phyloP scores from a whole-genome alignment of 139 green algal genomes.

The Micractinium conductrix region DNA sequence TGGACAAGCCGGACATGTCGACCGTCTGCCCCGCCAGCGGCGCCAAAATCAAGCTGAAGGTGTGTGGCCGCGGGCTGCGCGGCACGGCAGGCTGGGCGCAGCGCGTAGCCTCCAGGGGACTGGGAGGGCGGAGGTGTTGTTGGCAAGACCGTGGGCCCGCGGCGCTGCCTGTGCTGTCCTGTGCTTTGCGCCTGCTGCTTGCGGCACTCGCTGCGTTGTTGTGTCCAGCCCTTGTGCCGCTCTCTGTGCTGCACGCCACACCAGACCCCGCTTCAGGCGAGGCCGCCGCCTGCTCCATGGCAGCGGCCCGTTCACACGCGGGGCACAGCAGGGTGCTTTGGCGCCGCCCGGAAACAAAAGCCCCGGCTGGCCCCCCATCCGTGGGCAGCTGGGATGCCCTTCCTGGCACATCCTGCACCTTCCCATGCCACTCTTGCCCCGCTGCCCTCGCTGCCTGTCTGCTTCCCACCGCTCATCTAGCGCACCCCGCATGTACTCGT shows the following conservation, averaged over 20 bases:
- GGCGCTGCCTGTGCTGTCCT: too few relatives aligned
- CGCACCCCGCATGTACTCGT: too few relatives aligned
- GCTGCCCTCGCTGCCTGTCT: neutral
- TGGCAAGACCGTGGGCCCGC: too few relatives aligned
- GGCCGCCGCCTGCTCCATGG: neutral
- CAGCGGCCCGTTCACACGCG: conserved; percentile 5
- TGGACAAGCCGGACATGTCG: conserved; percentile 76
- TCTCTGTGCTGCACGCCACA: too few relatives aligned
- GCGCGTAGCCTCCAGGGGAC: too few relatives aligned
- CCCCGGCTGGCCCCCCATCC: neutral
- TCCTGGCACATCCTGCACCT: neutral
- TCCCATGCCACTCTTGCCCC: neutral
- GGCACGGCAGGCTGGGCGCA: too few relatives aligned
- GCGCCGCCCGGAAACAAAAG: neutral
- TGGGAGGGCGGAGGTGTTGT: too few relatives aligned
- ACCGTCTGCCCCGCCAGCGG: conserved; percentile 84
- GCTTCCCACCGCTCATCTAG: too few relatives aligned
- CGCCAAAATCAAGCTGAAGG: conserved; percentile 86
- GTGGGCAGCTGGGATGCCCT: conserved; percentile 4
- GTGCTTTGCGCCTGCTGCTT: too few relatives aligned
- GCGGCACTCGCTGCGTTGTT: too few relatives aligned
- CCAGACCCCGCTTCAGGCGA: neutral
- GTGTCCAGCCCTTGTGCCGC: too few relatives aligned
- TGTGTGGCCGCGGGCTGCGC: neutral
- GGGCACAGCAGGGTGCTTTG: neutral